These are phyloP conservation scores for Brasilioporus rufonigricans DNA, from an alignment of 768 basidiomycete genomes.

Conservation along the genomic window DNA sequence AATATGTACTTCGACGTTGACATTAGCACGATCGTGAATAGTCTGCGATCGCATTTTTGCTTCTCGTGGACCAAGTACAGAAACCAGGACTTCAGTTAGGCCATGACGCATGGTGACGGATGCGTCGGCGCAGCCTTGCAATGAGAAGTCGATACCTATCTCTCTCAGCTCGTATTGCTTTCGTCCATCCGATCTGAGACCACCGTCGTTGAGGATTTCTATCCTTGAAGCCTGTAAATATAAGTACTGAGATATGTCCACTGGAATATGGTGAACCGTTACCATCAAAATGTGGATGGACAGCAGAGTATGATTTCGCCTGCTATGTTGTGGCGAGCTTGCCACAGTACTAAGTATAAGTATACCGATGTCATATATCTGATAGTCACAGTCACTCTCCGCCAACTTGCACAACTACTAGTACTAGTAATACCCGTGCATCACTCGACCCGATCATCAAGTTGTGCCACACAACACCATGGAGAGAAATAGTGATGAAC, in stretches of 20 bases:
- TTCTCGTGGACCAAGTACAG: constrained; percentile 92
- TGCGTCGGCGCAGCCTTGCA: constrained; percentile 79
- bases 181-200: constrained; percentile 89
- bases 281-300: constrained; percentile 5
- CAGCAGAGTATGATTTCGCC: neutral
- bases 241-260: neutral
- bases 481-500: constrained; percentile 8
- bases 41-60: constrained; percentile 77
- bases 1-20: constrained; percentile 87
- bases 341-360: too few species aligned
- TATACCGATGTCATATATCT: too few species aligned
- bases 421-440: too few species aligned
- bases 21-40: constrained; percentile 80
- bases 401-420: too few species aligned
- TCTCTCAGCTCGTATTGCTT: constrained; percentile 90
- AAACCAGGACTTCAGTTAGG: constrained; percentile 82
- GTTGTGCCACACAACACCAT: constrained; percentile 6
- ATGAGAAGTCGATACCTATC: constrained; percentile 72
- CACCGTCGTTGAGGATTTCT: constrained; percentile 82
- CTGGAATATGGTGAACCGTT: neutral
- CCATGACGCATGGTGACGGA: constrained; percentile 84
- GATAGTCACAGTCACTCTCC: too few species aligned
- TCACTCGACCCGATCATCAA: neutral
- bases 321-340: neutral
- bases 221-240: constrained; percentile 45